Percentiles rank a stretch among this genome's conserved stretches.
These are phyloP conservation scores for Lasiosphaeria miniovina DNA, from an alignment of 495 filamentous ascomycete genomes.

Conservation along the genomic window DNA sequence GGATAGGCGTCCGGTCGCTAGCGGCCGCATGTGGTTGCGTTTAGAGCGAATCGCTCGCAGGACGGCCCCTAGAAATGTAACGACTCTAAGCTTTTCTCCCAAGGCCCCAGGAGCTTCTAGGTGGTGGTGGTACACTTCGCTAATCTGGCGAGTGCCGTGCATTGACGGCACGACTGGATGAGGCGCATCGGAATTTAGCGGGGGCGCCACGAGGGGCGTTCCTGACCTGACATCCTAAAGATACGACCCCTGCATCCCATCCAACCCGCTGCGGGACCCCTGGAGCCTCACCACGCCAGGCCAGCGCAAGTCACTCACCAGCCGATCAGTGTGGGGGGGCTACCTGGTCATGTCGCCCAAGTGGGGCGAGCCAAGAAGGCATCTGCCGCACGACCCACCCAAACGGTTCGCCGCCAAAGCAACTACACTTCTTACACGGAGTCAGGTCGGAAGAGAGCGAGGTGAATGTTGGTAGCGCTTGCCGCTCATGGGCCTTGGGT, in stretches of 20 bases:
- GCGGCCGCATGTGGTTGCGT: constrained; percentile 9
- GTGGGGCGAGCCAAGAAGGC: constrained; percentile 1
- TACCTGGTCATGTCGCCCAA: background rate
- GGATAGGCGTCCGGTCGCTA: constrained; percentile 7
- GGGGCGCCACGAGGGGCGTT: constrained; percentile 12
- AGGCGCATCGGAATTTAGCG: constrained; percentile 16
- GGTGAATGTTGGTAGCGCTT: background rate
- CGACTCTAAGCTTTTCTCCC: no score
- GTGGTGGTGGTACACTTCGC: constrained; percentile 14
- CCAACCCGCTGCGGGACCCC: constrained; percentile 6
- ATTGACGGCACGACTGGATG: constrained; percentile 24
- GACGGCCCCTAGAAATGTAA: constrained; percentile 17
- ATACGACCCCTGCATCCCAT: background rate
- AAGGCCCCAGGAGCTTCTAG: background rate
- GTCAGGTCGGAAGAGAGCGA: no score
- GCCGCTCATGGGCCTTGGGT: background rate
- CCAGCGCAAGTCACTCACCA: background rate
- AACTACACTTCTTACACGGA: background rate
- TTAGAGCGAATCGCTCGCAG: constrained; percentile 27
- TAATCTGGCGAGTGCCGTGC: constrained; percentile 25
- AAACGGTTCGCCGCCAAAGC: constrained; percentile 6
- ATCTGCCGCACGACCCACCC: constrained; percentile 2
- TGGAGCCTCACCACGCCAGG: background rate
- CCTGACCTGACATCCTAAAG: background rate
- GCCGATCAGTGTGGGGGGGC: background rate